Base-by-base conservation (phyloP, 805 yeast genomes). In the Sugiyamaella lignohabitans region DNA sequence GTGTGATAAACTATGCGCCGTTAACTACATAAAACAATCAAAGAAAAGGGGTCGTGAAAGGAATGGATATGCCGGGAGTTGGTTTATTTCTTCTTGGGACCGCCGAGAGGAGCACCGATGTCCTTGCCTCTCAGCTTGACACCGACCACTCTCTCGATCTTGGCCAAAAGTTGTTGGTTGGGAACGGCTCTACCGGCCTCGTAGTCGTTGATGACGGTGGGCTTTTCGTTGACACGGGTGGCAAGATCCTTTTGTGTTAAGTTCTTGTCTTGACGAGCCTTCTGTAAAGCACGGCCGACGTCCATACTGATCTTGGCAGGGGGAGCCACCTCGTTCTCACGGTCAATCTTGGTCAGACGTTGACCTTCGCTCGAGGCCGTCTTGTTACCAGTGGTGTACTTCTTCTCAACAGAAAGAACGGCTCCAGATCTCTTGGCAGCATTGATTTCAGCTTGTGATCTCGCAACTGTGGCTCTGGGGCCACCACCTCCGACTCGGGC, bases 121-220 rank as follows among this genome's bases (percentile, higher is more conserved):
- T 82, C 84, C 73, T 91, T 89, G 64, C 98, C 98, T 72, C 98
- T 80, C 64, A 93, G 79, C 72, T 88, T 93, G 54, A 93, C 84
- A 56, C 98, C 98, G 59, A 93, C 74, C 37, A 84, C 94, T 68
- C 96, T 79, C 73, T 93, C 98, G 66, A 93, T 70, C 73, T 93
- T 93, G 46, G 84, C 89, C 60, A 93, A 76, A 45, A 93, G 69
- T 70, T 89, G 98, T 73, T 93, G 98, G 73, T 87, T 89, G 49
- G 98, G 98, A 56, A 84, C 79, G 39, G 96, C 98, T 64, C 95
- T 81, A 50, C 96, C 97, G 47, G 95, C 86, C 73, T 93, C 98
- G 68, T 93, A 93, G 63, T 93, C 98, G 68, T 87, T 89, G 62
- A 93, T 81, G 51, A 93, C 84, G 57, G 82, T 87, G 52, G 97